Conservation (phyloP, 768 basidiomycete genomes). For the Inosperma sp. region DNA sequence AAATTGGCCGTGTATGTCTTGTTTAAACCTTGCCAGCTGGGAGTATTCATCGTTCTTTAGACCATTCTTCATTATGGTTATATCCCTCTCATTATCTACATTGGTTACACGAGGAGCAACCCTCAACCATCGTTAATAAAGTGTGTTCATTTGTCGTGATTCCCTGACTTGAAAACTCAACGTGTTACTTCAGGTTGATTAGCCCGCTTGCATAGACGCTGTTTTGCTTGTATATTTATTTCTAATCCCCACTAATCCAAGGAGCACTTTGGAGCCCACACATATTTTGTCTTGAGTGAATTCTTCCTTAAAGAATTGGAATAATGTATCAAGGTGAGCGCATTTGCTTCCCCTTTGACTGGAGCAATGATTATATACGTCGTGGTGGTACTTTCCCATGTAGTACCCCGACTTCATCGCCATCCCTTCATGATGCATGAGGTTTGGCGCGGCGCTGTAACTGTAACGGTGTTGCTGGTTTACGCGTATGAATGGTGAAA, state of each 20-base stretch:
- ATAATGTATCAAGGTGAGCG: slow-evolving; percentile 26
- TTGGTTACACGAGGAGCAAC: slow-evolving; percentile 89
- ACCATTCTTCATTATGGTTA: slow-evolving; percentile 91
- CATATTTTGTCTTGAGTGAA: background rate
- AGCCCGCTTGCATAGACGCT: slow-evolving; percentile 79
- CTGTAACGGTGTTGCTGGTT: slow-evolving; percentile 48
- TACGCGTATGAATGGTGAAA: slow-evolving; percentile 28
- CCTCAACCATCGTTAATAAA: slow-evolving; percentile 95
- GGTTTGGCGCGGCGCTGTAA: slow-evolving; percentile 50
- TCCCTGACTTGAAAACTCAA: slow-evolving; percentile 8
- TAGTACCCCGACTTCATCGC: slow-evolving; percentile 30
- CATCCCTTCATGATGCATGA: slow-evolving; percentile 19
- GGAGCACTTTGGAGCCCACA: slow-evolving; percentile 13
- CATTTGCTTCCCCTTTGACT: slow-evolving; percentile 6
- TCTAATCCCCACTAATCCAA: slow-evolving; percentile 16
- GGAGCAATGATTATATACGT: slow-evolving; percentile 56
- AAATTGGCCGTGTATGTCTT: slow-evolving; percentile 69
- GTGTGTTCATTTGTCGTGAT: slow-evolving; percentile 43
- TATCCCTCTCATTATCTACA: slow-evolving; percentile 95
- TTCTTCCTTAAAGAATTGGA: background rate
- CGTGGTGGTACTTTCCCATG: slow-evolving; percentile 54
- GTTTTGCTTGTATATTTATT: slow-evolving; percentile 12
- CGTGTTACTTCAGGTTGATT: slow-evolving; percentile 69
- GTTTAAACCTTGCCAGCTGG: background rate
- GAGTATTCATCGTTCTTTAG: slow-evolving; percentile 35